Conservation (phyloP, 2,329 filamentous ascomycete genomes). For the Penicillium sp. region DNA sequence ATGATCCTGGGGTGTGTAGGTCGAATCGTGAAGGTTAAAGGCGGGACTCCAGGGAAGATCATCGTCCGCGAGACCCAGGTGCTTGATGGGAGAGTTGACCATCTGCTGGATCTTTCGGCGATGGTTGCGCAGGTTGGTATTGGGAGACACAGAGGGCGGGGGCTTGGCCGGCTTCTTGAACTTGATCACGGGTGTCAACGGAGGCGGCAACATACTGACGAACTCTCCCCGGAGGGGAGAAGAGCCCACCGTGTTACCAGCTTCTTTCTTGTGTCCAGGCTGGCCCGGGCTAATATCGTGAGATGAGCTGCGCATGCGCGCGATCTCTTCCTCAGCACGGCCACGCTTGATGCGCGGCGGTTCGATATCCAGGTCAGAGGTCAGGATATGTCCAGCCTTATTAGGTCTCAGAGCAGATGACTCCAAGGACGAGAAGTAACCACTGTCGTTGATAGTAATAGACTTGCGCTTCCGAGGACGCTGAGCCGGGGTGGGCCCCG, state of each 20-base stretch:
- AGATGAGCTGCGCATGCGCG: slow-evolving; percentile 84
- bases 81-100: slow-evolving; percentile 70
- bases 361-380: slow-evolving; percentile 71
- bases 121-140: slow-evolving; percentile 86
- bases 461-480: slow-evolving; percentile 74
- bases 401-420: slow-evolving; percentile 80
- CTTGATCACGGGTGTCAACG: slow-evolving; percentile 79
- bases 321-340: slow-evolving; percentile 93
- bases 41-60: slow-evolving; percentile 48
- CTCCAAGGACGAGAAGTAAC: slow-evolving; percentile 93
- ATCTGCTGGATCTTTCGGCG: slow-evolving; percentile 77
- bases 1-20: slow-evolving; percentile 36
- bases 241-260: slow-evolving; percentile 53
- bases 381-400: slow-evolving; percentile 62
- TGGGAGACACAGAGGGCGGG: slow-evolving; percentile 81
- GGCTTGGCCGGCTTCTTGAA: slow-evolving; percentile 66
- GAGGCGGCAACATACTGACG: slow-evolving; percentile 63
- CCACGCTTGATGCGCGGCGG: slow-evolving; percentile 81
- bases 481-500: slow-evolving; percentile 62
- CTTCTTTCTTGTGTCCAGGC: slow-evolving; percentile 42
- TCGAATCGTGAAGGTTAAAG: slow-evolving; percentile 53
- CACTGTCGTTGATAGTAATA: slow-evolving; percentile 83
- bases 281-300: slow-evolving; percentile 77
- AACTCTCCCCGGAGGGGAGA: slow-evolving; percentile 65
- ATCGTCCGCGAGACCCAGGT: slow-evolving; percentile 41